Evolutionary conservation across 164 flowering plant genomes (phyloP), one percentile per base, ranked within the genome.

Genomic region (Warburgia ugandensis): DNA sequence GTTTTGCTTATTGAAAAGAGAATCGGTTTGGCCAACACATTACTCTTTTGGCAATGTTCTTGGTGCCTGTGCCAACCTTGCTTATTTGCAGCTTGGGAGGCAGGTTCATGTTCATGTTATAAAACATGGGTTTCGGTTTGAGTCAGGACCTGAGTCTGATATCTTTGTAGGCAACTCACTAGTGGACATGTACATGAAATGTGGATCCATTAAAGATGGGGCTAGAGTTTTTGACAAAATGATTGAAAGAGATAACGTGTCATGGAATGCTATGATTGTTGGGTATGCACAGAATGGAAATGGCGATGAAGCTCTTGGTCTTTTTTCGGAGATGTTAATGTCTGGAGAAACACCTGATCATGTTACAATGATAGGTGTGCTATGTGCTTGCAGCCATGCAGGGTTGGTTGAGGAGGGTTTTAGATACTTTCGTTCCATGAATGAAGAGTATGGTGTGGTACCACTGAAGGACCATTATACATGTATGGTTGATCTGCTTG

Each of bases 181-280:
- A 6, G 55, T 64, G 37, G 68, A 54, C 45, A 64, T 64, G 68
- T 64, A 59, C 35, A 54, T 60, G 3, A 64, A 64, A 38, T 59
- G 64, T 45, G 68, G 64, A 44, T 54, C 56, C 3, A 45, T 54
- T 29, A 48, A 43, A 37, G 60, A 64, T 59, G 68, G 59, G 8
- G 29, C 12, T 25, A 33, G 29, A 26, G 63, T 59, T 29, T 59
- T 64, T 49, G 51, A 54, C 12, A 54, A 29, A 23, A 59, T 64
- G 68, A 43, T 27, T 11, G 55, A 54, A 20, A 48, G 60, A 39
- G 68, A 59, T 54, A 44, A 45, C 9, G 64, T 64, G 22, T 64
- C 68, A 28, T 58, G 68, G 68, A 64, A 64, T 54, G 64, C 60
- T 29, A 64, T 64, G 64, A 59, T 64, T 17, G 48, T 59, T 40